Percentiles rank a stretch among this genome's conserved stretches.
Evolutionary conservation across 2,329 filamentous ascomycete species (phyloP).

Genomic region (Venturia pyrina): DNA sequence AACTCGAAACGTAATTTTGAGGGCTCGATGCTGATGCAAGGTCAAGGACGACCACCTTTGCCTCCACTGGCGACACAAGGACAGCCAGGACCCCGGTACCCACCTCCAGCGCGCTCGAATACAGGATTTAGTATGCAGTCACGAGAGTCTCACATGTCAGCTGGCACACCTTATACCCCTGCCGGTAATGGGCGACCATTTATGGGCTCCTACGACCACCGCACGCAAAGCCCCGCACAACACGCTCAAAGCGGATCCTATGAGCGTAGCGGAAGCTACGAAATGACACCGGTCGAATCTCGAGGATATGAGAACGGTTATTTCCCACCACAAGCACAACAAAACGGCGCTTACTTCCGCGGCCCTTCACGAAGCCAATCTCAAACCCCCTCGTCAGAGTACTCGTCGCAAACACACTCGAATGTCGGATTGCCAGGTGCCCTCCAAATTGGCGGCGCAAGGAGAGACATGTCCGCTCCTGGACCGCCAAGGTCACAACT

Average conservation of each 20-base stretch:
- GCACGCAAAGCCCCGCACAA: background rate
- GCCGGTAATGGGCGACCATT: background rate
- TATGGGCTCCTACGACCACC: conserved; percentile 9
- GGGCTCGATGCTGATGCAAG: conserved; percentile 10
- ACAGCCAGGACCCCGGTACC: background rate
- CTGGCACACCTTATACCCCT: background rate
- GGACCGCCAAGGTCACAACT: background rate
- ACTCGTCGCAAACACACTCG: background rate
- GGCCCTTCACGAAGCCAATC: background rate
- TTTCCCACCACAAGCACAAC: background rate
- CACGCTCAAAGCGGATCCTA: background rate
- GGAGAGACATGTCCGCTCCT: conserved; percentile 10
- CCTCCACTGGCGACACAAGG: background rate
- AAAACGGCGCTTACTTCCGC: background rate
- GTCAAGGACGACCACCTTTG: background rate
- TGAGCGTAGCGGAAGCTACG: conserved; percentile 4
- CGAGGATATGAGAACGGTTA: conserved; percentile 6
- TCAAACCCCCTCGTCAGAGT: background rate
- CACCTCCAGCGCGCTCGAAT: conserved; percentile 1
- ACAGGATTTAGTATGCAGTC: background rate
- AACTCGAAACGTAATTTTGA: conserved; percentile 3
- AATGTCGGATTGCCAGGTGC: background rate
- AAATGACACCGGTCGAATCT: conserved; percentile 13
- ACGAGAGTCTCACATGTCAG: background rate
- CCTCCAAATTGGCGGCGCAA: background rate